Conservation (phyloP, 2,329 filamentous ascomycete species). For the Pseudogymnoascus sp. region DNA sequence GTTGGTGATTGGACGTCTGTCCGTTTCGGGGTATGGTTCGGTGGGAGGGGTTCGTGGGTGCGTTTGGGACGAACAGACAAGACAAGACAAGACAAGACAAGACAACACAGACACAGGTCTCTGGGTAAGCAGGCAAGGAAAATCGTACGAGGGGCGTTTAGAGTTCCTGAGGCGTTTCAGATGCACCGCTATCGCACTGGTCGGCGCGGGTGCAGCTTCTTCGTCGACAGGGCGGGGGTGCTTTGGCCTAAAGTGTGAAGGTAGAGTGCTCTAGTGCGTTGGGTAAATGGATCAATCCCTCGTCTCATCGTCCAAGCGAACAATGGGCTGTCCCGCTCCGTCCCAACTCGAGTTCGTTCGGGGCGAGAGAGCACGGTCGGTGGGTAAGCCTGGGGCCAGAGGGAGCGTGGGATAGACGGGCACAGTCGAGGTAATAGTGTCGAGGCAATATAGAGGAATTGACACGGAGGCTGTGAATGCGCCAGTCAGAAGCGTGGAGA, state of each 20-base stretch:
- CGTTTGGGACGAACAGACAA: neutral
- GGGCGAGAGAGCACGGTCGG: neutral
- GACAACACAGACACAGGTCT: neutral
- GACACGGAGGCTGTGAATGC: neutral
- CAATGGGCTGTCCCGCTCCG: neutral
- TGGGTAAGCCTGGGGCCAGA: neutral
- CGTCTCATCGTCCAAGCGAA: neutral
- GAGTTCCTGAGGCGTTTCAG: neutral
- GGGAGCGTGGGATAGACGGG: neutral
- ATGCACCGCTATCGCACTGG: neutral
- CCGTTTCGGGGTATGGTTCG: slow-evolving; percentile 2
- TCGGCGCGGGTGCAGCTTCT: neutral
- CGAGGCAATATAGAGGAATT: neutral
- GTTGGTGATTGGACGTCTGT: neutral
- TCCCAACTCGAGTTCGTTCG: neutral
- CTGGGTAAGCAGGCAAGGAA: neutral
- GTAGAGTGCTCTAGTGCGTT: neutral
- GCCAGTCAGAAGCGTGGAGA: neutral
- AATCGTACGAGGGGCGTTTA: neutral
- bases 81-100: too few relatives aligned
- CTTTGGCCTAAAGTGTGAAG: neutral
- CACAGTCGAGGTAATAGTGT: neutral
- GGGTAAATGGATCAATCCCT: neutral
- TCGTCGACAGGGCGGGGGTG: neutral
- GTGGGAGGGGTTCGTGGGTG: neutral